These are phyloP conservation scores for Punctularia strigosozonata DNA, from an alignment of 768 basidiomycete species.

Conservation along the genomic window DNA sequence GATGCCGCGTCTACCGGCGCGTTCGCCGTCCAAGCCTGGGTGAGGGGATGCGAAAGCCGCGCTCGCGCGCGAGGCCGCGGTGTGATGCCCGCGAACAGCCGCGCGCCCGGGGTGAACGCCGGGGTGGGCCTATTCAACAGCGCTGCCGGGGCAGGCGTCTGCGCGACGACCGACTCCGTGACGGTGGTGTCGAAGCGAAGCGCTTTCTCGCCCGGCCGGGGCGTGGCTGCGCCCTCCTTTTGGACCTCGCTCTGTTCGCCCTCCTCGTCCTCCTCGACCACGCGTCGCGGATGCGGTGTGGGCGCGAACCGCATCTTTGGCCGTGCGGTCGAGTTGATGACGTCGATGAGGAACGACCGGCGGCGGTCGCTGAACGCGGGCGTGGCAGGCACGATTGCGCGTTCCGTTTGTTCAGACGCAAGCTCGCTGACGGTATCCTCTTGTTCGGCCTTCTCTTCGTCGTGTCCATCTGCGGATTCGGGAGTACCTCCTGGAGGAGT, in stretches of 20 bases:
- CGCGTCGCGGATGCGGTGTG: slow-evolving; percentile 44
- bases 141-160: no score
- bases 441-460: slow-evolving; percentile 10
- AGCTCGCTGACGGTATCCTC: slow-evolving; percentile 12
- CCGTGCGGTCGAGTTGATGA: slow-evolving; percentile 73
- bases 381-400: slow-evolving; percentile 41
- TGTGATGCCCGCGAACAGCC: slow-evolving; percentile 46
- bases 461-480: slow-evolving; percentile 15
- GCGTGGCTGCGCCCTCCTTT: neutral
- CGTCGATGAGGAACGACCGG: slow-evolving; percentile 71
- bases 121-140: no score
- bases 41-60: slow-evolving; percentile 54
- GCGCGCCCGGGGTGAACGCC: neutral
- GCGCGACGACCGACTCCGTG: no score
- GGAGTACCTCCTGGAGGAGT: slow-evolving; percentile 27
- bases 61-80: slow-evolving; percentile 40
- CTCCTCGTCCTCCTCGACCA: slow-evolving; percentile 1
- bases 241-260: no score
- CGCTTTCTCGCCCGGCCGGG: no score
- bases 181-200: no score
- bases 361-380: slow-evolving; percentile 65
- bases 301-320: slow-evolving; percentile 57
- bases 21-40: slow-evolving; percentile 29
- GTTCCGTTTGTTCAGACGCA: no score
- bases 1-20: slow-evolving; percentile 13